Evolutionary conservation across 768 basidiomycete genomes (phyloP), one percentile per base, ranked within the genome.

Genomic region (Termitomyces eurrhizus): DNA sequence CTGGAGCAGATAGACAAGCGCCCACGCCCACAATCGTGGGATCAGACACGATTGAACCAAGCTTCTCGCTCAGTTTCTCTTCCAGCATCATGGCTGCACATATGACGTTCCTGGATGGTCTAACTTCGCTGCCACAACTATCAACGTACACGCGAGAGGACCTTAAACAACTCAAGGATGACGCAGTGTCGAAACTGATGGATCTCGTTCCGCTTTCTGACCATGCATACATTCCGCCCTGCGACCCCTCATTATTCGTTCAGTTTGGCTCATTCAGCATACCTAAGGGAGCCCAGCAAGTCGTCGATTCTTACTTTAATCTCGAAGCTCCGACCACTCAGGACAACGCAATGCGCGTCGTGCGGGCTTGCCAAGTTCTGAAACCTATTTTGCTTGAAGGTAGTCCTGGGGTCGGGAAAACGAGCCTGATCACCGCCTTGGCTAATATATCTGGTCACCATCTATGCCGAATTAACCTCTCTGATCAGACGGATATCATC

Each of bases 361-460:
- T 93, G 36, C 83, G 97, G 58, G 97, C 95, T 3, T 92, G 89
- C 62, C 97, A 98, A 72, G 78, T 98, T 4, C 67, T 75, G 3
- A 98, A 98, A 71, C 94, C 97, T 0, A 92, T 99, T 60, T 80
- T 99, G 13, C 80, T 99, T 9, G 97, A 99, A 70, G 97, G 97
- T 1, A 98, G 95, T 73, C 97, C 97, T 12, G 97, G 97, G 0
- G 97, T 98, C 14, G 97, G 97, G 3, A 99, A 99, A 75, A 98
- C 97, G 2, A 96, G 93, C 69, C 81, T 99, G 4, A 78, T 98
- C 53, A 81, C 88, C 18, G 96, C 97, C 9, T 78, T 99, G 12
- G 94, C 95, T 26, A 87, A 86, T 62, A 75, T 90, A 5, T 78
- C 88, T 42, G 93, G 94, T 18, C 85, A 94, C 69, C 74, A 80